Conservation (phyloP, 2,329 filamentous ascomycete genomes). For the Aureobasidium sp. region DNA sequence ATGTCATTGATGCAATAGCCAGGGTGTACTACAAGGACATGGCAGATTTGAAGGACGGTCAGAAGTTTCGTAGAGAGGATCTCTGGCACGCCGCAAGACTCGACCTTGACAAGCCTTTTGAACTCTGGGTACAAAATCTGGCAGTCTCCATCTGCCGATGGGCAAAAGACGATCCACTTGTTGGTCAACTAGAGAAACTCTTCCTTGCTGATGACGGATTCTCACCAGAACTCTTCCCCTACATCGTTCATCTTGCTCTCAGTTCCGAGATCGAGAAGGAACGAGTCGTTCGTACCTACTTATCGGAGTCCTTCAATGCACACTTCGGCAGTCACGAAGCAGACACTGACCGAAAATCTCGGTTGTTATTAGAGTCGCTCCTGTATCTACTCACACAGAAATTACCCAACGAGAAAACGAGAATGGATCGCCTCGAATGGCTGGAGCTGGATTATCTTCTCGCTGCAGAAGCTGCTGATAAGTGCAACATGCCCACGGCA, state of each 20-base stretch:
- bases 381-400: constrained; percentile 82
- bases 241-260: constrained; percentile 74
- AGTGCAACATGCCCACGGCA: constrained; percentile 78
- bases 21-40: constrained; percentile 21
- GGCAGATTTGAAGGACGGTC: background rate
- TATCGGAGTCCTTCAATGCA: constrained; percentile 57
- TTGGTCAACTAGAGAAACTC: constrained; percentile 48
- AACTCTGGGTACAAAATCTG: constrained; percentile 21
- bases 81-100: constrained; percentile 18
- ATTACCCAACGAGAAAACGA: constrained; percentile 64
- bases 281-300: constrained; percentile 46
- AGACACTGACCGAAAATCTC: constrained; percentile 52
- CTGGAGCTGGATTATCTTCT: constrained; percentile 69
- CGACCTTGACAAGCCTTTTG: constrained; percentile 12
- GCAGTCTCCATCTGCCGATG: constrained; percentile 37
- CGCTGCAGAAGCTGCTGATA: constrained; percentile 61
- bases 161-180: constrained; percentile 54
- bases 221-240: constrained; percentile 28
- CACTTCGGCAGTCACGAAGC: constrained; percentile 49
- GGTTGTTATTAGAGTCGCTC: constrained; percentile 66
- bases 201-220: background rate
- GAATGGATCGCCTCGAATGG: constrained; percentile 73
- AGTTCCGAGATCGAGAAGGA: constrained; percentile 56
- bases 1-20: constrained; percentile 19
- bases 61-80: constrained; percentile 6